These are phyloP conservation scores for Dianthus caryophyllus DNA, from an alignment of 148 eudicot species.

Conservation along the genomic window DNA sequence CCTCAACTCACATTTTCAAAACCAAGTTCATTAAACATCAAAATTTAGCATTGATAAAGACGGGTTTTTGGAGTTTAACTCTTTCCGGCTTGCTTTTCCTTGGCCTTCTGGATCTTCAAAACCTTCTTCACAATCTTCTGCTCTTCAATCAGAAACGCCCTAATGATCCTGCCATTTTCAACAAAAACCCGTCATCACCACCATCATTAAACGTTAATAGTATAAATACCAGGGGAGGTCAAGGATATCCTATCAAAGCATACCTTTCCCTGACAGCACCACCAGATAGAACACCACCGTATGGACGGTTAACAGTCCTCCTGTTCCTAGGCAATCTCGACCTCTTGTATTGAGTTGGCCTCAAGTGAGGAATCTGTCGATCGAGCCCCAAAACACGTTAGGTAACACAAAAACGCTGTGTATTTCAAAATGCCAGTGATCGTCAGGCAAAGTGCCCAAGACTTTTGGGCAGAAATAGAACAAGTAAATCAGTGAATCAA, in stretches of 20 bases:
- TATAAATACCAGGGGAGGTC: too few species aligned
- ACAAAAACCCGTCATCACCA: not conserved
- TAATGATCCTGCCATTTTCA: constrained; percentile 44
- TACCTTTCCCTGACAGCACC: constrained; percentile 78
- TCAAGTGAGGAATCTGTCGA: constrained; percentile 75
- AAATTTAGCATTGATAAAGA: constrained; percentile 25
- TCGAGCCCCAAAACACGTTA: too few species aligned
- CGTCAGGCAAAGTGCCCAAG: not conserved
- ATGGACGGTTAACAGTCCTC: constrained; percentile 82
- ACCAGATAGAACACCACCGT: constrained; percentile 78
- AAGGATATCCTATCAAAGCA: not conserved
- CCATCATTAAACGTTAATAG: too few species aligned
- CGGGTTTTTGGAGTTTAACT: constrained; percentile 11
- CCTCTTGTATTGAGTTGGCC: constrained; percentile 78
- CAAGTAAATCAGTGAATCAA: not conserved
- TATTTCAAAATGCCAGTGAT: not conserved
- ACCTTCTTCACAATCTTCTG: constrained; percentile 90
- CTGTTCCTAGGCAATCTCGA: constrained; percentile 65
- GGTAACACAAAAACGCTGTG: not conserved
- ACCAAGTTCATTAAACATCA: constrained; percentile 22
- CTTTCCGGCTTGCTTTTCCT: constrained; percentile 62
- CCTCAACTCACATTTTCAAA: constrained; percentile 26
- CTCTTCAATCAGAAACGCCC: constrained; percentile 82
- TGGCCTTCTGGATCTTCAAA: constrained; percentile 76
- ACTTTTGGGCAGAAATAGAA: not conserved